Base-by-base conservation (phyloP, 495 filamentous ascomycete species). In the Daldinia grandis region DNA sequence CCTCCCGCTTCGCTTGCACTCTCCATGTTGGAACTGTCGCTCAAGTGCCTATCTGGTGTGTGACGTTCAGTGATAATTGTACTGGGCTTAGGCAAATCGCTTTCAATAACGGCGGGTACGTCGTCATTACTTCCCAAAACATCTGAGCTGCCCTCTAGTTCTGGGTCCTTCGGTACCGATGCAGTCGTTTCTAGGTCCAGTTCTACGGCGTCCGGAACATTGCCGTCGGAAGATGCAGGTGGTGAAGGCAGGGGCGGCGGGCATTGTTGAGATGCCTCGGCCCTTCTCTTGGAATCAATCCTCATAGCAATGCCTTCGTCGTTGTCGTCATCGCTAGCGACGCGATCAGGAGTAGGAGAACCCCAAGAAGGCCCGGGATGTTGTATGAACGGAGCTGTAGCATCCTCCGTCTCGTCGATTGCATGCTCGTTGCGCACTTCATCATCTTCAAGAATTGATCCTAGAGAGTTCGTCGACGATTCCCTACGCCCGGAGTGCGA, bases 271-370 rank as follows among this genome's bases (percentile, higher is more conserved):
- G 38, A 42, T 27, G 54, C 19, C 40, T 10, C 21, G n/a, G 3
- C 8, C 27, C 25, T 49, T 47, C 58, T 35, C 49, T 64, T 69
- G 24, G 70, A 64, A 30, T 60, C 66, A 17, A 21, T 47, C 19
- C 47, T 63, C 75, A 77, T 77, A 51, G 68, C 28, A 38, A 77
- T 73, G 0, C 75, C 75, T 51, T 76, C 75, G 19, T 77, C 75
- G 10, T 73, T 69, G 3, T 64, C 64, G 14, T 75, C 64, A 15
- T 62, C 56, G 58, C 54, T 63, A 25, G 49, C 24, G 28, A 42
- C 51, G 10, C 47, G 55, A 17, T 66, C 68, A 24, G 42, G 42
- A 3, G 56, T 33, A n/a, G 53, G 27, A 38, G 75, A 62, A 24
- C 72, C 66, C 66, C 66, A 71, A 15, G 64, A 63, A 30, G 70